These are phyloP conservation scores for Fusarium poae DNA, from an alignment of 2,329 filamentous ascomycete genomes.

Conservation along the genomic window DNA sequence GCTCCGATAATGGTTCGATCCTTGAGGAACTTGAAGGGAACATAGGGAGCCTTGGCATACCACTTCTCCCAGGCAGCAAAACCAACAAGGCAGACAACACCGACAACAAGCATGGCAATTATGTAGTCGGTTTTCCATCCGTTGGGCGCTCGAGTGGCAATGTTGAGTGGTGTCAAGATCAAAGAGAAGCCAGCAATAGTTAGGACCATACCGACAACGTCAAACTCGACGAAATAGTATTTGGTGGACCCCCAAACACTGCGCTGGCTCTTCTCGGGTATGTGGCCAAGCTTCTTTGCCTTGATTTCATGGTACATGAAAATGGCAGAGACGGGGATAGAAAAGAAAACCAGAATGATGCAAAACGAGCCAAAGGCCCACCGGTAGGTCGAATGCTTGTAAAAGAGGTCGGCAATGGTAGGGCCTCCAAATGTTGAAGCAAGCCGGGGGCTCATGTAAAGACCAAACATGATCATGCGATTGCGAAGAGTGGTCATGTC, in stretches of 20 bases:
- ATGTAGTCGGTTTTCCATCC: conserved; percentile 65
- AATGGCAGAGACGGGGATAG: conserved; percentile 68
- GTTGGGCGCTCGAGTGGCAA: conserved; percentile 57
- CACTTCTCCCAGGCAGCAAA: conserved; percentile 71
- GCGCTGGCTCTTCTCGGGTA: conserved; percentile 57
- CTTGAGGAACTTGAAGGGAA: conserved; percentile 63
- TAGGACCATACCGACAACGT: conserved; percentile 65
- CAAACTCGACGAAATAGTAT: conserved; percentile 44
- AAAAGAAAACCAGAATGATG: conserved; percentile 72
- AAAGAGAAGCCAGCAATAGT: conserved; percentile 65
- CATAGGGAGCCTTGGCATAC: conserved; percentile 59
- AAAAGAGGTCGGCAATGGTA: conserved; percentile 44
- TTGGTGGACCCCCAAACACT: conserved; percentile 60
- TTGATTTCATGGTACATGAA: conserved; percentile 68
- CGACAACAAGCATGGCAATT: conserved; percentile 68
- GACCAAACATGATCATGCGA: conserved; percentile 59
- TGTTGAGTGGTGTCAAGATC: conserved; percentile 72
- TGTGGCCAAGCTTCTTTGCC: conserved; percentile 64
- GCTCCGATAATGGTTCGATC: conserved; percentile 64
- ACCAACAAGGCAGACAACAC: conserved; percentile 60
- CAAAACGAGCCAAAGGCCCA: conserved; percentile 70
- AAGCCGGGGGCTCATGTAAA: conserved; percentile 60
- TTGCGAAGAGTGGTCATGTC: conserved; percentile 60
- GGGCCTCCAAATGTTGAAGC: conserved; percentile 59
- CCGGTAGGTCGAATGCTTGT: conserved; percentile 42